Conservation (phyloP, 192 early-diverging fungal genomes). For the Coemansia sp. region DNA sequence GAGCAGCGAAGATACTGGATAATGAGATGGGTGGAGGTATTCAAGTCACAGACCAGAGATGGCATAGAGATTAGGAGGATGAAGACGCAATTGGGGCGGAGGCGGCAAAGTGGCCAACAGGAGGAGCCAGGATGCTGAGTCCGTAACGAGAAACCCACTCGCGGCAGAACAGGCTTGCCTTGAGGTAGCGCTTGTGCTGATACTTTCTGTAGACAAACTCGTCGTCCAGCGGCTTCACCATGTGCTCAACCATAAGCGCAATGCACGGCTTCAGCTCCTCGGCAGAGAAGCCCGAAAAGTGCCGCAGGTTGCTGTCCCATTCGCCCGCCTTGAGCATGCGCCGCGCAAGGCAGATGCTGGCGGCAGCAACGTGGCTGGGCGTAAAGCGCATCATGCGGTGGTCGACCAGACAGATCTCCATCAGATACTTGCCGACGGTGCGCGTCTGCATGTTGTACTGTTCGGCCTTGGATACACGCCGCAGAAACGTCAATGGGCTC, state of each 20-base stretch:
- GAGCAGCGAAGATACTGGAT: too few relatives aligned
- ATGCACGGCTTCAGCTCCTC: constrained; percentile 64
- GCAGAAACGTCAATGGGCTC: constrained; percentile 88
- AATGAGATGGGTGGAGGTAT: neutral
- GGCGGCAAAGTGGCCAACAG: constrained; percentile 19
- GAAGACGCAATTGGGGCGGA: neutral
- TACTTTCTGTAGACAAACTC: constrained; percentile 87
- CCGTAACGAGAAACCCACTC: constrained; percentile 70
- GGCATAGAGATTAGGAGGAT: neutral
- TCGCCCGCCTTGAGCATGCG: constrained; percentile 70
- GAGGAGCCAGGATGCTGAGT: constrained; percentile 28
- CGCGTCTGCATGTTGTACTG: constrained; percentile 88
- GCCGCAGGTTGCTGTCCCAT: constrained; percentile 77
- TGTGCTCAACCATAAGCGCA: constrained; percentile 70
- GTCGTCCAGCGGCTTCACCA: constrained; percentile 56
- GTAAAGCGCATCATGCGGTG: constrained; percentile 69
- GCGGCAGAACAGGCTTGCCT: constrained; percentile 76
- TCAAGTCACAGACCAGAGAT: neutral
- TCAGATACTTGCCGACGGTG: constrained; percentile 91
- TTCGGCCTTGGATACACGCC: constrained; percentile 86
- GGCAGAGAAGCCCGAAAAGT: constrained; percentile 81
- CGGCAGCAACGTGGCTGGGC: constrained; percentile 77
- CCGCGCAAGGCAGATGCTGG: constrained; percentile 77
- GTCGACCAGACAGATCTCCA: constrained; percentile 92
- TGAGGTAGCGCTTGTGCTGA: constrained; percentile 73